These are phyloP conservation scores for Ceriops decandra DNA, from an alignment of 345 rosid species.

Conservation along the genomic window DNA sequence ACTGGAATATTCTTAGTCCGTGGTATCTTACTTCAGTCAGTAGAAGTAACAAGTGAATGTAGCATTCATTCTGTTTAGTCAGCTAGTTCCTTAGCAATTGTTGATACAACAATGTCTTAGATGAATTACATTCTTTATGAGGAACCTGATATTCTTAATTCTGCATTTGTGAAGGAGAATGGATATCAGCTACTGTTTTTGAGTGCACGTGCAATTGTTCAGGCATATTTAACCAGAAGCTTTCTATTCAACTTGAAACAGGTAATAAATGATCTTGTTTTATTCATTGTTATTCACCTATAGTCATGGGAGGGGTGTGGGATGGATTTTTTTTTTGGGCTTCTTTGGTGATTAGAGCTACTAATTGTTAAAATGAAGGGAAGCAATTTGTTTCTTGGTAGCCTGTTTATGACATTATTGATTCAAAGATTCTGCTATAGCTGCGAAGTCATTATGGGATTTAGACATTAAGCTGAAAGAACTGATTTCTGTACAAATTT, in stretches of 20 bases:
- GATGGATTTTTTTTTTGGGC: not conserved
- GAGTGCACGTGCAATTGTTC: slow-evolving; percentile 95
- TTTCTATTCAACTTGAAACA: slow-evolving; percentile 80
- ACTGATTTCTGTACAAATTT: too few species aligned
- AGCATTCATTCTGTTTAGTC: too few species aligned
- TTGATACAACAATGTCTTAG: not conserved
- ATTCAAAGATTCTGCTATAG: too few species aligned
- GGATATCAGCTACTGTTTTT: slow-evolving; percentile 91
- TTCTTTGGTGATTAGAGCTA: not conserved
- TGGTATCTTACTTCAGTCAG: too few species aligned
- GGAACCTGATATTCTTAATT: slow-evolving; percentile 5
- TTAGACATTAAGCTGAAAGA: too few species aligned
- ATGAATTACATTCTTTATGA: not conserved
- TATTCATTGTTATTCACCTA: not conserved
- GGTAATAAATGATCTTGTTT: slow-evolving; percentile 31
- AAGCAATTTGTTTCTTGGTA: too few species aligned
- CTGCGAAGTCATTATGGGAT: too few species aligned
- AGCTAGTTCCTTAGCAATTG: too few species aligned
- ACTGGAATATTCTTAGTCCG: too few species aligned
- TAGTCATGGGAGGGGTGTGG: not conserved
- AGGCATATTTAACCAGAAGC: slow-evolving; percentile 83
- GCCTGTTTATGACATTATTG: too few species aligned
- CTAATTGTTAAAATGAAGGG: not conserved
- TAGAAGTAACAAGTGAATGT: too few species aligned
- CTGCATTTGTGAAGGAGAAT: slow-evolving; percentile 59